Evolutionary conservation across 1,284 basidiomycete species (phyloP).

Genomic region (Cutaneotrichosporon cavernicola): DNA sequence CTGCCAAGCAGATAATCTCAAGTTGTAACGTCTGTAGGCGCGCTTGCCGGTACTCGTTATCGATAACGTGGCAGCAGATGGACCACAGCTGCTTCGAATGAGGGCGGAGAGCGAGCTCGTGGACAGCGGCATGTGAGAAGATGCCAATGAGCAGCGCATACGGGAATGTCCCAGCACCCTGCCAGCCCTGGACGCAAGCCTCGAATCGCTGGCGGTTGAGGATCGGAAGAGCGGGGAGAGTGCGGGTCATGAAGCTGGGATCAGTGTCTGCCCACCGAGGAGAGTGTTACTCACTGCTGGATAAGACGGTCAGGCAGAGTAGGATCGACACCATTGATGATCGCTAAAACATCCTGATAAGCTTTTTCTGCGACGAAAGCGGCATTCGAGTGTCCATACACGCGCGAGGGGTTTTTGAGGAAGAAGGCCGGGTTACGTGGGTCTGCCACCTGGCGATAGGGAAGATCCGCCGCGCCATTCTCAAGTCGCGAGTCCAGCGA

Average conservation of each 20-base stretch:
- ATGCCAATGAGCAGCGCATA: conserved; percentile 29
- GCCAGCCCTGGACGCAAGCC: conserved; percentile 22
- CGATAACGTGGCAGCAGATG: conserved; percentile 27
- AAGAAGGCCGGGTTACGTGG: conserved; percentile 28
- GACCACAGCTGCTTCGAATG: conserved; percentile 24
- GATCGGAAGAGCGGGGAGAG: conserved; percentile 31
- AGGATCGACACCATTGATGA: conserved; percentile 14
- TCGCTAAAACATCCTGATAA: conserved; percentile 18
- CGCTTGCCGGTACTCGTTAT: conserved; percentile 28
- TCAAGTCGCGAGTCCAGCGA: conserved; percentile 21
- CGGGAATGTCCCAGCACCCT: conserved; percentile 26
- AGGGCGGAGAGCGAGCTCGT: conserved; percentile 19
- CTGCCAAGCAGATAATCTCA: conserved; percentile 29
- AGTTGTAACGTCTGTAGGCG: conserved; percentile 33
- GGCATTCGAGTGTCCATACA: conserved; percentile 24
- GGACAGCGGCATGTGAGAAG: conserved; percentile 27
- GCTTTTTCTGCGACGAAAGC: conserved; percentile 25
- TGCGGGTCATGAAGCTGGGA: conserved; percentile 26
- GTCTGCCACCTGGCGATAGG: conserved; percentile 29
- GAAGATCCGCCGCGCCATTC: conserved; percentile 14
- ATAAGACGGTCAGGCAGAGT: conserved; percentile 22
- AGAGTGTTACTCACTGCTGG: conserved; percentile 20
- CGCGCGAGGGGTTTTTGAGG: conserved; percentile 25
- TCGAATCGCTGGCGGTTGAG: conserved; percentile 31
- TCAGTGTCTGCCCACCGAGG: not conserved